These are phyloP conservation scores for Carallia pectinifolia DNA, from an alignment of 345 rosid genomes.

Conservation along the genomic window DNA sequence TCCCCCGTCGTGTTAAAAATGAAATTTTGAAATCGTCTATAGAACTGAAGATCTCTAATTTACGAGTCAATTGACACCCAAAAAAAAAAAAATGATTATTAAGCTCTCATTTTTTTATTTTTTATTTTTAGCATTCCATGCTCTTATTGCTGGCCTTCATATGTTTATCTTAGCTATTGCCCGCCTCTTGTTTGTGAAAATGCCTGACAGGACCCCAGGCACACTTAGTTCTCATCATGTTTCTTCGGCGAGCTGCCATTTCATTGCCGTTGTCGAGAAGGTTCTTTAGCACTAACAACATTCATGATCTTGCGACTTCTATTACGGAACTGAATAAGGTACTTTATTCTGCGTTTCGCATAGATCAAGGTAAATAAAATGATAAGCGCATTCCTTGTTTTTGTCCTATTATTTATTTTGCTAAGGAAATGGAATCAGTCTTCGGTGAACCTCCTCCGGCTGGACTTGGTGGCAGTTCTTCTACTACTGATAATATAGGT, in stretches of 20 bases:
- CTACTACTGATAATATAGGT: conserved; percentile 20
- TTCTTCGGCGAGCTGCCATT: conserved; percentile 18
- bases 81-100: too few relatives aligned
- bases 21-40: too few relatives aligned
- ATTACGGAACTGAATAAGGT: conserved; percentile 29
- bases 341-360: not conserved
- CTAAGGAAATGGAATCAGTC: conserved; percentile 73
- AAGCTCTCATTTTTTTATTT: too few relatives aligned
- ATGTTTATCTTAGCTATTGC: not conserved
- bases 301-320: conserved; percentile 14
- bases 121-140: not conserved
- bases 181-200: conserved; percentile 13
- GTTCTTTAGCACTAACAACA: conserved; percentile 14
- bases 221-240: conserved; percentile 12
- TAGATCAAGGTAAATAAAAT: not conserved
- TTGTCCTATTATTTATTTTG: not conserved
- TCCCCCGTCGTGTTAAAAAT: too few relatives aligned
- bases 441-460: conserved; percentile 67
- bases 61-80: too few relatives aligned
- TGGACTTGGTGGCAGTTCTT: conserved; percentile 35
- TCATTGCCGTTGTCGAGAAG: conserved; percentile 21
- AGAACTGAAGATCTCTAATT: too few relatives aligned
- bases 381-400: not conserved
- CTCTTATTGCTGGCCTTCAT: not conserved
- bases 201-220: not conserved